phyloP scores from a whole-genome alignment of 2,329 filamentous ascomycete genomes.

The Pyrenophora tritici-repentis region DNA sequence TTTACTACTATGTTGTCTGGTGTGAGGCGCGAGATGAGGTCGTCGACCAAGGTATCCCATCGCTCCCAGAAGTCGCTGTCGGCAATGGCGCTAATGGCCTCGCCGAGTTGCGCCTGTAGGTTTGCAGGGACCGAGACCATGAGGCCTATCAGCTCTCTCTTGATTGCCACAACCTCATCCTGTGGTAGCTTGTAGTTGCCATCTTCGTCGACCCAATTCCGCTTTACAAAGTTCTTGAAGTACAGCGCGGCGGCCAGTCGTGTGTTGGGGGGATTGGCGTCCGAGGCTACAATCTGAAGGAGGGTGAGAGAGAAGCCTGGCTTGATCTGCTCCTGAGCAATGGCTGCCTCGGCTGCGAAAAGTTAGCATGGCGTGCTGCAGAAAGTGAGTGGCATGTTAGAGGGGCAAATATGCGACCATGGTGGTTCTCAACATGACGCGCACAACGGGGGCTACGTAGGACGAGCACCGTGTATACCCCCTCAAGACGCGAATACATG shows the following conservation, averaged over 20 bases:
- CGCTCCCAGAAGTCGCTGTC: conserved; percentile 96
- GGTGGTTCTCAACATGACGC: neutral
- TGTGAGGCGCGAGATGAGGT: conserved; percentile 86
- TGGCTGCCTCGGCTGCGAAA: conserved; percentile 73
- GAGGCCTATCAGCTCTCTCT: conserved; percentile 90
- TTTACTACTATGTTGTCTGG: conserved; percentile 82
- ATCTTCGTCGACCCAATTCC: conserved; percentile 94
- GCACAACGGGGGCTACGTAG: neutral
- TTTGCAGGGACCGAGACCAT: conserved; percentile 91
- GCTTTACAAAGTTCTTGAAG: conserved; percentile 98
- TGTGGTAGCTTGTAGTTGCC: conserved; percentile 86
- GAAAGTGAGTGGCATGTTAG: neutral
- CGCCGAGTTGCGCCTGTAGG: conserved; percentile 91
- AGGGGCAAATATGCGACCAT: neutral
- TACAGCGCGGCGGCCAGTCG: conserved; percentile 86
- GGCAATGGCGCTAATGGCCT: conserved; percentile 95
- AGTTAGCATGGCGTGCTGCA: conserved; percentile 22
- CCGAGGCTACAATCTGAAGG: conserved; percentile 85
- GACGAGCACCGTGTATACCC: too few species aligned
- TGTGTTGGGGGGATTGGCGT: conserved; percentile 73
- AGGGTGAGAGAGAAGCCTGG: conserved; percentile 84
- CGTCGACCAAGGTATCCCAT: conserved; percentile 95
- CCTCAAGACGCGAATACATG: neutral
- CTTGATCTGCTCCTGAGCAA: conserved; percentile 79
- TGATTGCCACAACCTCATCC: conserved; percentile 87